Evolutionary conservation across 331 rosid genomes (phyloP).

Genomic region (Rhamnella rubrinervis): DNA sequence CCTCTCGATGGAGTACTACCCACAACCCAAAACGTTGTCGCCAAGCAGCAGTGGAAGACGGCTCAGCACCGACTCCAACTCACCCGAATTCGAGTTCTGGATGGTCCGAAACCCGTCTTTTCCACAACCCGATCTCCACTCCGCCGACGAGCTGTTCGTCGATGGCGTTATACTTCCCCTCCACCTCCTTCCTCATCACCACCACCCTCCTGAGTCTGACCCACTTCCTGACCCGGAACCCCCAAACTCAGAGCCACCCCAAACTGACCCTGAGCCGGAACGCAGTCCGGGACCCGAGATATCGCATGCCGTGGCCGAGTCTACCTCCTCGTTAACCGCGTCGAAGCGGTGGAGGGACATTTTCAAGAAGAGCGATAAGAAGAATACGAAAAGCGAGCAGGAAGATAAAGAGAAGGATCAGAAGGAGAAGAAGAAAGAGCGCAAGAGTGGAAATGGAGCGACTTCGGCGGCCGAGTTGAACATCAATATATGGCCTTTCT

Average conservation of each 20-base stretch:
- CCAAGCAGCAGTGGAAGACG: conserved; percentile 25
- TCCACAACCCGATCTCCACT: conserved; percentile 69
- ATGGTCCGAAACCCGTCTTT: conserved; percentile 79
- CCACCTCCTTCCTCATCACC: conserved; percentile 35
- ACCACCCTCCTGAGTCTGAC: neutral
- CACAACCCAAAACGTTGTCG: conserved; percentile 27
- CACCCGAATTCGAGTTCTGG: conserved; percentile 99
- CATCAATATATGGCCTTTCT: conserved; percentile 94
- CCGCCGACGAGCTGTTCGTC: conserved; percentile 86
- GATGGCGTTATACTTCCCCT: conserved; percentile 89
- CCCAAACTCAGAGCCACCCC: neutral
- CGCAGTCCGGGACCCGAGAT: conserved; percentile 34
- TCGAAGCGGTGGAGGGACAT: conserved; percentile 93
- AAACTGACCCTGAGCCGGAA: conserved; percentile 32
- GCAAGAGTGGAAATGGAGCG: conserved; percentile 43
- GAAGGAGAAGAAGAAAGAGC: conserved; percentile 53
- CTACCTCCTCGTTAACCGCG: conserved; percentile 24
- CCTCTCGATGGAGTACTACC: neutral
- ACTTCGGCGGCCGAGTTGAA: conserved; percentile 80
- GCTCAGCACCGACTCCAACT: conserved; percentile 39
- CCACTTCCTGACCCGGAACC: conserved; percentile 25
- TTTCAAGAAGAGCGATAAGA: conserved; percentile 64
- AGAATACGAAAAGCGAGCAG: conserved; percentile 25
- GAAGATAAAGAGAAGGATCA: conserved; percentile 36
- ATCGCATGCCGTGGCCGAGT: conserved; percentile 6